Evolutionary conservation across 164 flowering plant species (phyloP).

Genomic region (Nymphaea thermarum): DNA sequence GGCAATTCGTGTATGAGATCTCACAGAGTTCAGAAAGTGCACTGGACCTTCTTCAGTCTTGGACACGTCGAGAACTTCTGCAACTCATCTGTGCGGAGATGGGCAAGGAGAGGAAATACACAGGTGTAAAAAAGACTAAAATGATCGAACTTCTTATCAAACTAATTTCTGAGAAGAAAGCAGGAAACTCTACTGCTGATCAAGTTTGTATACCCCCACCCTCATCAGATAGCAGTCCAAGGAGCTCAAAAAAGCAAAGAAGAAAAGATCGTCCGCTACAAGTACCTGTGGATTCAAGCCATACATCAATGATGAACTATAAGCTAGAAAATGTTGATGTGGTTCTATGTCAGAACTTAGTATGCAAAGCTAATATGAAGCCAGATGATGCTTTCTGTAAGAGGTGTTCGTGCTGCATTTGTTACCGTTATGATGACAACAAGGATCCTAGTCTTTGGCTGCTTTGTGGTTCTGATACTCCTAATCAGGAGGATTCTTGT

Average conservation of each 20-base stretch:
- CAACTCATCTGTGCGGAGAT: conserved; percentile 79
- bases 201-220: conserved; percentile 16
- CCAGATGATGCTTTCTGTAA: conserved; percentile 64
- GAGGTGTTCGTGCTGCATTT: conserved; percentile 94
- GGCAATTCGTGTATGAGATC: conserved; percentile 67
- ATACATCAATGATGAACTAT: conserved; percentile 9
- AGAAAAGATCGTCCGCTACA: conserved; percentile 56
- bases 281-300: conserved; percentile 19
- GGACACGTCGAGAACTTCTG: conserved; percentile 85
- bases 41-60: conserved; percentile 56
- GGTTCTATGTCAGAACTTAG: conserved; percentile 57
- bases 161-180: conserved; percentile 52
- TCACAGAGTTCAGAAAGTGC: conserved; percentile 59
- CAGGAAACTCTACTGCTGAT: conserved; percentile 15
- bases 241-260: conserved; percentile 54
- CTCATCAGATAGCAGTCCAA: conserved; percentile 20
- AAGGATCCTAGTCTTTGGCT: conserved; percentile 99
- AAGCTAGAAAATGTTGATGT: conserved; percentile 15
- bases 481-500: conserved; percentile 56
- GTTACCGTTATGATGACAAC: conserved; percentile 77
- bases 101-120: conserved; percentile 94
- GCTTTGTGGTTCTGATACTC: conserved; percentile 69
- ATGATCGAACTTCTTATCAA: conserved; percentile 74
- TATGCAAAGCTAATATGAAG: conserved; percentile 63
- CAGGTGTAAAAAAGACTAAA: conserved; percentile 72